phyloP scores from a whole-genome alignment of 805 yeast genomes.

The Cyberlindnera misumaiensis region DNA sequence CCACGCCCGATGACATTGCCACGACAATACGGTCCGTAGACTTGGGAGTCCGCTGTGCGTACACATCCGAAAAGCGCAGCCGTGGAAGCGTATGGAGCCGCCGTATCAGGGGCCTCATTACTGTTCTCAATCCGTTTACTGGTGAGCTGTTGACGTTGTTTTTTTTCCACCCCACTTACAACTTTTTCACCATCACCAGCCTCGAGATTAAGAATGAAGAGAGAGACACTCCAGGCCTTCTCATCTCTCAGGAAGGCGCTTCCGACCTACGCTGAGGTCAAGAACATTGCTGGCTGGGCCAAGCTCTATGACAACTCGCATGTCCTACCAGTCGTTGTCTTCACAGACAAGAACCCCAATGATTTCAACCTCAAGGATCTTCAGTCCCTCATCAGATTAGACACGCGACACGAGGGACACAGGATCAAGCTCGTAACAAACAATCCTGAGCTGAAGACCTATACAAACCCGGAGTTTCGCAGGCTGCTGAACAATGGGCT shows the following conservation, averaged over 20 bases:
- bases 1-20: slow-evolving; percentile 97
- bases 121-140: too few relatives aligned
- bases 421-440: slow-evolving; percentile 15
- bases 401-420: slow-evolving; percentile 1
- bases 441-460: slow-evolving; percentile 4
- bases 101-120: not conserved
- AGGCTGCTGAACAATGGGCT: slow-evolving; percentile 17
- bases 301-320: not conserved
- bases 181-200: too few relatives aligned
- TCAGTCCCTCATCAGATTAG: slow-evolving; percentile 8
- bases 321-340: slow-evolving; percentile 5
- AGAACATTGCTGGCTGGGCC: not conserved
- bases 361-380: slow-evolving; percentile 14
- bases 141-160: too few relatives aligned
- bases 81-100: slow-evolving; percentile 2
- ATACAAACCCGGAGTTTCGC: slow-evolving; percentile 11
- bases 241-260: slow-evolving; percentile 2
- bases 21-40: slow-evolving; percentile 58
- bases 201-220: too few relatives aligned
- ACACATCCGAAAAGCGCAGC: slow-evolving; percentile 14
- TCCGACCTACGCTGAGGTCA: not conserved
- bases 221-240: slow-evolving; percentile 1
- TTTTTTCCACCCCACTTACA: too few relatives aligned
- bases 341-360: slow-evolving; percentile 13
- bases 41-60: slow-evolving; percentile 38